Evolutionary conservation across 2,329 filamentous ascomycete genomes (phyloP).

Genomic region (Metarhizium humberi): DNA sequence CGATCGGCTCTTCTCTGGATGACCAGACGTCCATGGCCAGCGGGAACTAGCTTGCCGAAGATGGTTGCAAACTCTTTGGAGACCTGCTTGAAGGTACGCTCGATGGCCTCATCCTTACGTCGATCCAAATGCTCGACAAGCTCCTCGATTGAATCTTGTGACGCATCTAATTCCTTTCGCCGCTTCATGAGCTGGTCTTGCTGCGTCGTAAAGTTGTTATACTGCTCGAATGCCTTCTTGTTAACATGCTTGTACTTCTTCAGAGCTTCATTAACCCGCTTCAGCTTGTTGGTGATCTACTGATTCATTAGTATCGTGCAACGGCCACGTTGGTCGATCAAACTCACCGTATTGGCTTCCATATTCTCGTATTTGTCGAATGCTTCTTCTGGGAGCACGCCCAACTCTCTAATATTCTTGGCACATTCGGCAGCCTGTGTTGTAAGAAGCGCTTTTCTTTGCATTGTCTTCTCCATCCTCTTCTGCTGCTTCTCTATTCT

Average conservation of each 20-base stretch:
- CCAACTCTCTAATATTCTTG: constrained; percentile 84
- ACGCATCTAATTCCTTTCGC: constrained; percentile 77
- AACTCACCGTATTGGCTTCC: constrained; percentile 62
- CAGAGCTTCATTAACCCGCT: constrained; percentile 83
- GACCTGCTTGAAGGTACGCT: constrained; percentile 97
- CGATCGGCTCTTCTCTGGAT: constrained; percentile 86
- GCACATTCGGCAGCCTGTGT: constrained; percentile 71
- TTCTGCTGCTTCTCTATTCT: constrained; percentile 81
- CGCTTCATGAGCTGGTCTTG: constrained; percentile 79
- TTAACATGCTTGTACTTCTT: constrained; percentile 98
- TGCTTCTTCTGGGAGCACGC: constrained; percentile 86
- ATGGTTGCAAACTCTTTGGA: constrained; percentile 87
- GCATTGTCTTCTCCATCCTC: constrained; percentile 82
- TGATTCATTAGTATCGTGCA: background rate
- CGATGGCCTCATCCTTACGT: constrained; percentile 94
- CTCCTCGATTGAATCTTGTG: constrained; percentile 80
- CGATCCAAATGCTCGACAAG: constrained; percentile 89
- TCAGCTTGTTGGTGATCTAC: constrained; percentile 58
- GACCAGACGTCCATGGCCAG: constrained; percentile 81
- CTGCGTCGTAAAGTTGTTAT: constrained; percentile 92
- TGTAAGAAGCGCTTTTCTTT: constrained; percentile 73
- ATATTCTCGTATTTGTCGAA: constrained; percentile 85
- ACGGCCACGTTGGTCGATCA: background rate
- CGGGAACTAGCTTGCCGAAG: constrained; percentile 90
- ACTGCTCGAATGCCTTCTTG: constrained; percentile 99